Evolutionary conservation across 345 rosid species (phyloP).

Genomic region (Geranium rotundifolium): DNA sequence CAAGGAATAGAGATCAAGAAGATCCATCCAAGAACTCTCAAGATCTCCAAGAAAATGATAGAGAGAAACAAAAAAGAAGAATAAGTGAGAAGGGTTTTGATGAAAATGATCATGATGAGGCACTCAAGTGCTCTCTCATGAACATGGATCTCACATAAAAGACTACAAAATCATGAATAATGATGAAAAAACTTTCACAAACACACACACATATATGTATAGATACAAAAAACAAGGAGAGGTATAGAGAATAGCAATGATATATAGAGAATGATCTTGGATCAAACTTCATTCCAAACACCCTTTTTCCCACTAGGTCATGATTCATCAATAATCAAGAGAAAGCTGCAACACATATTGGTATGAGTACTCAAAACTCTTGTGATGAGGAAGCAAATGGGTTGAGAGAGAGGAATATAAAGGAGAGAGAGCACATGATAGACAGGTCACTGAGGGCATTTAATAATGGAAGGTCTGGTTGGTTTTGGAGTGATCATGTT

Average conservation of each 20-base stretch:
- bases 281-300: constrained; percentile 7
- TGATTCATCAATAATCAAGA: neutral
- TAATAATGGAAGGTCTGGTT: neutral
- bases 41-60: too few species aligned
- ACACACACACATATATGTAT: too few species aligned
- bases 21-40: neutral
- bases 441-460: neutral
- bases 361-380: neutral
- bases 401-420: neutral
- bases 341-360: neutral
- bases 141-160: too few species aligned
- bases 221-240: neutral
- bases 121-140: neutral
- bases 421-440: neutral
- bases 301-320: neutral
- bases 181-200: too few species aligned
- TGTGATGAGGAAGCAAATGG: neutral
- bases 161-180: too few species aligned
- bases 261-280: constrained; percentile 2
- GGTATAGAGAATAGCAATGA: neutral
- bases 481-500: constrained; percentile 1
- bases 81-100: too few species aligned
- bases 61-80: too few species aligned
- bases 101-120: neutral
- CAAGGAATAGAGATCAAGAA: too few species aligned